Base-by-base conservation (phyloP, 768 basidiomycete species). In the Cubamyces sp. region DNA sequence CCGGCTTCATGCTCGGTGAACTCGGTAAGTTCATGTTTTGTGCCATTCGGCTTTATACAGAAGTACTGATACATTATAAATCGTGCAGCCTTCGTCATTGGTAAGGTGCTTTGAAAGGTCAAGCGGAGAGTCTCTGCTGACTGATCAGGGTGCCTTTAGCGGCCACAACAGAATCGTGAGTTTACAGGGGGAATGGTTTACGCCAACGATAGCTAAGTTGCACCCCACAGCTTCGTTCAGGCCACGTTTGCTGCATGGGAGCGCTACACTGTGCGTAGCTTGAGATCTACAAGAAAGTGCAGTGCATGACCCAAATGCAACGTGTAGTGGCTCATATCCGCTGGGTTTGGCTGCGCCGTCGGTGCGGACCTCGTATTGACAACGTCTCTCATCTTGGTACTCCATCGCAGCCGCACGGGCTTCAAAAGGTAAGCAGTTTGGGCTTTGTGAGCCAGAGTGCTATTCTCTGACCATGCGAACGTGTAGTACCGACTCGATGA, bases 361-460 rank as follows among this genome's bases (percentile, higher is more conserved):
- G 54, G 54, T 1, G 60, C 53, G 16, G 60, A 62, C 55, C 28
- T 55, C 8, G 30, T 56, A 3, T 55, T 61, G 15, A 51, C 61
- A 9, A 50, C 40, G 0, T 26, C 49, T 3, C 55, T 57, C 18
- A 57, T 62, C 30, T 30, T n/a, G 12, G 49, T 55, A 1, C 55
- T 56, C 4, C 16, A 26, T 19, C 46, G 47, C 16, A 56, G 47
- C 21, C 53, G 53, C 15, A 61, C 40, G 21, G 61, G 50, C 15
- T 39, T 43, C 47, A 54, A 23, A 6, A 50, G 49, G 54, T 56
- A 11, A 3, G 45, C 11, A 41, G 1, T 18, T 39, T 14, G 3
- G 5, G 23, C 0, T 9, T 23, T 16, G 2, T 21, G 25, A 30
- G 28, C n/a, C 39, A 28, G n/a, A 6, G 25, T 1, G 16, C 26